Conservation (phyloP, 805 yeast genomes). For the Zygosaccharomyces bailii region DNA sequence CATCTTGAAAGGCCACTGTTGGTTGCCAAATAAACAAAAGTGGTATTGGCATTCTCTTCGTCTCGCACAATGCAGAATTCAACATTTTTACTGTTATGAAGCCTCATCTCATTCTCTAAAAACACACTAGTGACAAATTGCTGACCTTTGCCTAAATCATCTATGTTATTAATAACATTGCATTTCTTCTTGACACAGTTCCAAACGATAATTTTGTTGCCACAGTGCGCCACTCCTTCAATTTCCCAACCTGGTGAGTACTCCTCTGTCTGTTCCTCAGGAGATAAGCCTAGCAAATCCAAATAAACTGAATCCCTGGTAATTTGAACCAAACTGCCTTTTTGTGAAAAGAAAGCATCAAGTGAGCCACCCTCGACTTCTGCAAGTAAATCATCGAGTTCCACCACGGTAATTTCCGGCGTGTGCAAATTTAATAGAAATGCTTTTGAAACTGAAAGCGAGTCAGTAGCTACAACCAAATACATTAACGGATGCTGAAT, state of each 20-base stretch:
- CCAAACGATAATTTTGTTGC: constrained; percentile 19
- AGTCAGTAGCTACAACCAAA: constrained; percentile 16
- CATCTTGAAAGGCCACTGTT: constrained; percentile 1
- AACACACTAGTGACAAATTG: not conserved
- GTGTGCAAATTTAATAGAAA: constrained; percentile 11
- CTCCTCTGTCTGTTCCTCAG: not conserved
- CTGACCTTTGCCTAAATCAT: not conserved
- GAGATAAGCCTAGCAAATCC: constrained; percentile 8
- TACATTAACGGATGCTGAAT: constrained; percentile 4
- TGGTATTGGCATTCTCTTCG: not conserved
- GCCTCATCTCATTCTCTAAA: constrained; percentile 8
- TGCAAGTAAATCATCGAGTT: constrained; percentile 22
- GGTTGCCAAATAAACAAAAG: constrained; percentile 8
- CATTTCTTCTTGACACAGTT: constrained; percentile 11
- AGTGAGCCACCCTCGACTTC: constrained; percentile 12
- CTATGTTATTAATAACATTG: constrained; percentile 13
- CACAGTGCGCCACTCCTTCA: constrained; percentile 13
- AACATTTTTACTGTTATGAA: not conserved
- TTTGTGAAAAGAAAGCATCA: constrained; percentile 11
- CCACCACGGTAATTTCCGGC: constrained; percentile 11
- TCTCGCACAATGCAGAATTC: constrained; percentile 3
- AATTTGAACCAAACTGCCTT: constrained; percentile 19
- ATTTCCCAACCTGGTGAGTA: constrained; percentile 15
- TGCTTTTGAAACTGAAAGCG: constrained; percentile 8
- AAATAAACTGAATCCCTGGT: constrained; percentile 13